A percentile compares a stretch with the other conserved stretches of the same genome.
These are phyloP conservation scores for Pouteria glomerata DNA, from an alignment of 148 eudicot species.

Conservation along the genomic window DNA sequence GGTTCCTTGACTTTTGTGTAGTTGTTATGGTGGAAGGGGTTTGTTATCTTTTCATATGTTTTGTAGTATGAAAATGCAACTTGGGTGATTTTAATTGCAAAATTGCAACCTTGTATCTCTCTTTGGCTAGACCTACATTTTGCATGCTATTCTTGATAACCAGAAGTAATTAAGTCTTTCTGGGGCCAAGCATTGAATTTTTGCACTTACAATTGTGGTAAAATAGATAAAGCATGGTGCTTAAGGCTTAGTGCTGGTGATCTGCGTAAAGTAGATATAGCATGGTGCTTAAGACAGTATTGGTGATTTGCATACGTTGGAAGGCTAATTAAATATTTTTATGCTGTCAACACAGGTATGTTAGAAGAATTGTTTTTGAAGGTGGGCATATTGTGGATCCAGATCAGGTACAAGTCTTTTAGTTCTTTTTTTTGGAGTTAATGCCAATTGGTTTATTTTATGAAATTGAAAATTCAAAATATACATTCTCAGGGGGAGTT, in stretches of 20 bases:
- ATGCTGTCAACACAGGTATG: slow-evolving; percentile 34
- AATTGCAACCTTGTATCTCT: neutral
- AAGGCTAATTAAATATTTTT: neutral
- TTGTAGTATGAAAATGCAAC: neutral
- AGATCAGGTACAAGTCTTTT: slow-evolving; percentile 58
- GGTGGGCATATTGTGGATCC: slow-evolving; percentile 90
- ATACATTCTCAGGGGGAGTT: slow-evolving; percentile 72
- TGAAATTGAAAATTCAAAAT: slow-evolving; percentile 2
- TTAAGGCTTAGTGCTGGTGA: too few species aligned
- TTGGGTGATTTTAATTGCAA: neutral
- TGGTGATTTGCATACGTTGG: neutral
- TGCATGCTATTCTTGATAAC: too few species aligned
- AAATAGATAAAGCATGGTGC: neutral
- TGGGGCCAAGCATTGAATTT: too few species aligned
- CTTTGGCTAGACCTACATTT: too few species aligned
- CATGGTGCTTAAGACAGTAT: neutral
- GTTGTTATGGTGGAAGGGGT: too few species aligned
- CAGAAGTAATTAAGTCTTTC: neutral
- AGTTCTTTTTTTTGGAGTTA: slow-evolving; percentile 5
- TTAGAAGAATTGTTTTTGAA: slow-evolving; percentile 74
- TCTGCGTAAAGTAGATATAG: too few species aligned
- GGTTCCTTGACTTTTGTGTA: neutral
- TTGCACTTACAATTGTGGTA: neutral
- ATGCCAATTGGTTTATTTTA: slow-evolving; percentile 4
- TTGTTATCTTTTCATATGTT: neutral